Conservation (phyloP, 1,284 basidiomycete species). For the Tetrapyrgos nigripes region DNA sequence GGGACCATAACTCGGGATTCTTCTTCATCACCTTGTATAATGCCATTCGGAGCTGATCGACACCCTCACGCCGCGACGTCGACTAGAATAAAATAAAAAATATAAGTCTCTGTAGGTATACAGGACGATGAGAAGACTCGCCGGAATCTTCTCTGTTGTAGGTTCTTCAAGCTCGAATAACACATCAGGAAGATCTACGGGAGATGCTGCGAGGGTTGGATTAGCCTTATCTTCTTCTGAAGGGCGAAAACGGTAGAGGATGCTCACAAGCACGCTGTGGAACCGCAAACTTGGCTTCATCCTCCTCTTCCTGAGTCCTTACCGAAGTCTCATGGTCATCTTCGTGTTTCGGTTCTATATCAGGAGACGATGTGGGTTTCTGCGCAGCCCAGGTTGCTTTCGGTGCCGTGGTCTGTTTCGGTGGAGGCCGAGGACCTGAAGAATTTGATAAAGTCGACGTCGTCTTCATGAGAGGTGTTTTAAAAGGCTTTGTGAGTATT, state of each 20-base stretch:
- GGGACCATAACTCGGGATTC: constrained; percentile 4
- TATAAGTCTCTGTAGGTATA: background rate
- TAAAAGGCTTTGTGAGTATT: constrained; percentile 15
- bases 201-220: background rate
- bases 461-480: constrained; percentile 5
- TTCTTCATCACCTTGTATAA: constrained; percentile 2
- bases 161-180: constrained; percentile 9
- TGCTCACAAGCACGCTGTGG: too few relatives aligned
- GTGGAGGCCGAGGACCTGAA: background rate
- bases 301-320: background rate
- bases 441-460: background rate
- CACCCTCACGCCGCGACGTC: background rate
- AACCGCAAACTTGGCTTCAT: background rate
- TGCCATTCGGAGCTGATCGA: constrained; percentile 4
- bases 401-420: background rate
- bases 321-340: background rate
- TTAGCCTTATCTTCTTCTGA: too few relatives aligned
- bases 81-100: background rate
- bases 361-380: background rate
- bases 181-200: background rate
- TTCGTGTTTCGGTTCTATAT: background rate
- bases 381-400: background rate
- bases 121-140: background rate
- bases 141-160: constrained; percentile 4
- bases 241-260: too few relatives aligned